These are phyloP conservation scores for Hyphodiscus hymeniophilus DNA, from an alignment of 495 filamentous ascomycete species.

Conservation along the genomic window DNA sequence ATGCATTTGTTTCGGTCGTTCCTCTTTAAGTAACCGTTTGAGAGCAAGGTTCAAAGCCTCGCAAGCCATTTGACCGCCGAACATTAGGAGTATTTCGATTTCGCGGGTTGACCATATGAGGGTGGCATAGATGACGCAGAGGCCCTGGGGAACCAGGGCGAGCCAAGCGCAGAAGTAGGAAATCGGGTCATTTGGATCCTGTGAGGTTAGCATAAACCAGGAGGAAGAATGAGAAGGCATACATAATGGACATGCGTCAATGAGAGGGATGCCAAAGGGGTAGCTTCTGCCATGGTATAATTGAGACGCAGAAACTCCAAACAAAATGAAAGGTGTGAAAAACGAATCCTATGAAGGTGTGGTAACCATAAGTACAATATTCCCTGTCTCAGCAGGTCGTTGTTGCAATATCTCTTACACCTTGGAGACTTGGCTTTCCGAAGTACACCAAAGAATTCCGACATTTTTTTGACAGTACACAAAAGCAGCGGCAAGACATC, in stretches of 20 bases:
- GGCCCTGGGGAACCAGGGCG: slow-evolving; percentile 82
- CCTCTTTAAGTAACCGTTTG: slow-evolving; percentile 86
- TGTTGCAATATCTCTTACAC: too few species aligned
- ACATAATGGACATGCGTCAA: slow-evolving; percentile 97
- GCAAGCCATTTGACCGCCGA: slow-evolving; percentile 84
- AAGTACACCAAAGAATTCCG: too few species aligned
- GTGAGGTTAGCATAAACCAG: slow-evolving; percentile 14
- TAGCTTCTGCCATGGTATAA: slow-evolving; percentile 47
- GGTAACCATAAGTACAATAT: not conserved
- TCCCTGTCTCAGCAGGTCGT: not conserved
- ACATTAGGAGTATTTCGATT: slow-evolving; percentile 82
- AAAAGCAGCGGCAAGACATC: not conserved
- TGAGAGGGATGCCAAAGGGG: slow-evolving; percentile 78
- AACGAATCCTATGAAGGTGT: too few species aligned
- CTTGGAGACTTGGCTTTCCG: too few species aligned
- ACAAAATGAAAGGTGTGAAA: not conserved
- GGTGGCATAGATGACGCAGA: slow-evolving; percentile 83
- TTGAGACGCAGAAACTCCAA: not conserved
- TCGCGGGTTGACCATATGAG: slow-evolving; percentile 87
- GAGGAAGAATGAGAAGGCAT: slow-evolving; percentile 18
- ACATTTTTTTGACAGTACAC: too few species aligned
- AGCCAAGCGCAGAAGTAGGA: slow-evolving; percentile 89
- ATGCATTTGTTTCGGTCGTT: slow-evolving; percentile 73
- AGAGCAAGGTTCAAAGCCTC: slow-evolving; percentile 88
- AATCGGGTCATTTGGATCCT: slow-evolving; percentile 82